Evolutionary conservation across 2,329 filamentous ascomycete species (phyloP).

Genomic region (Sordariomycetes sp.): DNA sequence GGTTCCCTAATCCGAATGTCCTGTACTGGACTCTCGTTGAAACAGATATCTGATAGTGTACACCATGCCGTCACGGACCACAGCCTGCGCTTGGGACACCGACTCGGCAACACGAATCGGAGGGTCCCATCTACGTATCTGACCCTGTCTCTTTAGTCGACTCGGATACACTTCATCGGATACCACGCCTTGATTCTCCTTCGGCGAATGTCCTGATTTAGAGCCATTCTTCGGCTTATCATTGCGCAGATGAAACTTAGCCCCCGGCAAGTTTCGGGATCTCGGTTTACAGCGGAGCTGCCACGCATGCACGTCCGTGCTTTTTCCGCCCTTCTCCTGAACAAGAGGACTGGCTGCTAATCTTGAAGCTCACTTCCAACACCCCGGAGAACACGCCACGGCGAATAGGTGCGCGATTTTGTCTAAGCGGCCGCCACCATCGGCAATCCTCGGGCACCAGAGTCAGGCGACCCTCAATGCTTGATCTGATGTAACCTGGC

Average conservation of each 20-base stretch:
- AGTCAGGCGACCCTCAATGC: no score
- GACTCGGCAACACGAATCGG: not conserved
- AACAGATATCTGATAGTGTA: constrained; percentile 43
- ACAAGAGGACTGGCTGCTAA: not conserved
- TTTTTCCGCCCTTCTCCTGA: not conserved
- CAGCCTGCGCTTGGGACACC: not conserved
- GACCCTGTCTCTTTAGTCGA: not conserved
- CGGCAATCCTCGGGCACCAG: not conserved
- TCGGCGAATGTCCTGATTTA: not conserved
- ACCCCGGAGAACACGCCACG: not conserved
- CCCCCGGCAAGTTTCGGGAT: not conserved
- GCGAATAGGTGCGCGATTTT: not conserved
- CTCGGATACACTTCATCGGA: not conserved
- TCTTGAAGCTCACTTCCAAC: not conserved
- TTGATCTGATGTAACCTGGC: no score
- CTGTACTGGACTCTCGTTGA: not conserved
- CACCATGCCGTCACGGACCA: constrained; percentile 21
- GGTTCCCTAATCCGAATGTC: constrained; percentile 31
- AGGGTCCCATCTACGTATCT: not conserved
- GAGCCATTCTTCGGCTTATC: not conserved
- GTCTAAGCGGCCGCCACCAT: not conserved
- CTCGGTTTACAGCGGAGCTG: not conserved
- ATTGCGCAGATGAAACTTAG: not conserved
- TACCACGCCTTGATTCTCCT: not conserved
- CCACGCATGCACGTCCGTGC: not conserved